These are phyloP conservation scores for Angomonas ambiguus DNA, from an alignment of 208 protist genomes.

Conservation along the genomic window DNA sequence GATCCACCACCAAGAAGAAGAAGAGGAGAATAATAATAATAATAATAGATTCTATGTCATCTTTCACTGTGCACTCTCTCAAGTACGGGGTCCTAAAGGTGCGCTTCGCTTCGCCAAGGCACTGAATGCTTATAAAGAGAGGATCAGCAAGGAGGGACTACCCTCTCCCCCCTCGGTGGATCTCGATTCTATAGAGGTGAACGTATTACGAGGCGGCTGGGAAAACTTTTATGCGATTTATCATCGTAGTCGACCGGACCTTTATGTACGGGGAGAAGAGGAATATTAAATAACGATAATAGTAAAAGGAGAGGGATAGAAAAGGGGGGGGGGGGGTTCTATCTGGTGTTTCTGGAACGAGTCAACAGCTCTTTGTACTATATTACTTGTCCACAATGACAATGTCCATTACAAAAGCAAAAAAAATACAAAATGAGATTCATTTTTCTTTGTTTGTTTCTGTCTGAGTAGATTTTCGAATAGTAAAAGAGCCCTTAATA, in stretches of 20 bases:
- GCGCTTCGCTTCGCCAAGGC: constrained; percentile 48
- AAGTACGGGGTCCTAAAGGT: constrained; percentile 60
- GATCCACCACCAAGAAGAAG: too few relatives aligned
- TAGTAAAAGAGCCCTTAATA: constrained; percentile 3
- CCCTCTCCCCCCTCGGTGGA: too few relatives aligned
- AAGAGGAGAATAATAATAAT: background rate
- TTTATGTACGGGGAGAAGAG: constrained; percentile 22
- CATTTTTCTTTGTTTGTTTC: background rate
- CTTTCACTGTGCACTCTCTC: constrained; percentile 78
- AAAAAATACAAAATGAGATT: background rate
- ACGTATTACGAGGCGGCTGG: constrained; percentile 65
- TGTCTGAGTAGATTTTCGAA: constrained; percentile 8
- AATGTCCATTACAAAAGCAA: constrained; percentile 3
- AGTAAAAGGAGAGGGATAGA: too few relatives aligned
- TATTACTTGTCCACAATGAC: too few relatives aligned
- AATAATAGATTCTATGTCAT: constrained; percentile 17
- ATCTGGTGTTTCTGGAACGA: too few relatives aligned
- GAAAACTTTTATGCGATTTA: constrained; percentile 57
- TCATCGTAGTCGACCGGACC: constrained; percentile 33
- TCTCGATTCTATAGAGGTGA: constrained; percentile 37
- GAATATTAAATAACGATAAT: background rate
- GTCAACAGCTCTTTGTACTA: too few relatives aligned
- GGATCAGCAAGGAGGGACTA: too few relatives aligned
- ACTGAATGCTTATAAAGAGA: constrained; percentile 19
- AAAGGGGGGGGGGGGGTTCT: too few relatives aligned